Evolutionary conservation across 2,329 filamentous ascomycete species (phyloP).

Genomic region (Pseudogymnoascus sp.): DNA sequence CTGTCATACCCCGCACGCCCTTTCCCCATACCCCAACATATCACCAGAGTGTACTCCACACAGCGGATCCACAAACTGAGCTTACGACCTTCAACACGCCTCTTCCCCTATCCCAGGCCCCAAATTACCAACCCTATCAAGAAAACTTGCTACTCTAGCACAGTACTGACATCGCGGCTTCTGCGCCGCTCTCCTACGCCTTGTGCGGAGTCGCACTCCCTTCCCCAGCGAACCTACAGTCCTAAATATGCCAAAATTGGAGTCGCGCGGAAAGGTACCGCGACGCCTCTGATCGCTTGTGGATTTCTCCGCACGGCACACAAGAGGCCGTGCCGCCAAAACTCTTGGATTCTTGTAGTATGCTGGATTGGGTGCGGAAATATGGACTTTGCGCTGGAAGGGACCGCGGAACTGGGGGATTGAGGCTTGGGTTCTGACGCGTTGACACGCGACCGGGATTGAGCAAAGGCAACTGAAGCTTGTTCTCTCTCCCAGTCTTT

Average conservation of each 20-base stretch:
- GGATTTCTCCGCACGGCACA: not conserved
- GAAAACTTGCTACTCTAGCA: not conserved
- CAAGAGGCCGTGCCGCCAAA: not conserved
- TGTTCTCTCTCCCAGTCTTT: not conserved
- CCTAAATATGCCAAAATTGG: not conserved
- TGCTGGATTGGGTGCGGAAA: not conserved
- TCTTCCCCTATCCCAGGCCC: not conserved
- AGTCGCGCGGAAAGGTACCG: not conserved
- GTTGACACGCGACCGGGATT: not conserved
- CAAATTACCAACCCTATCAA: not conserved
- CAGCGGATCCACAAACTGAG: not conserved
- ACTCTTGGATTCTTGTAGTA: not conserved
- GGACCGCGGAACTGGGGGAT: not conserved
- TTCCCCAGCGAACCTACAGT: not conserved
- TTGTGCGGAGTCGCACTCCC: not conserved
- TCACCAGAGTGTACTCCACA: not conserved
- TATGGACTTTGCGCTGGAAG: not conserved
- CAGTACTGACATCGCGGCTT: not conserved
- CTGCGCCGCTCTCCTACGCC: not conserved
- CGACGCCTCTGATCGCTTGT: not conserved
- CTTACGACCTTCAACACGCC: not conserved
- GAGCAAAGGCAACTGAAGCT: no score
- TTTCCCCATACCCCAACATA: constrained; percentile 4
- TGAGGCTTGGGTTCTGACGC: not conserved
- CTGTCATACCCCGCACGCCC: constrained; percentile 1